phyloP scores from a whole-genome alignment of 192 early-diverging fungal species.

The Neocallimastix lanati region DNA sequence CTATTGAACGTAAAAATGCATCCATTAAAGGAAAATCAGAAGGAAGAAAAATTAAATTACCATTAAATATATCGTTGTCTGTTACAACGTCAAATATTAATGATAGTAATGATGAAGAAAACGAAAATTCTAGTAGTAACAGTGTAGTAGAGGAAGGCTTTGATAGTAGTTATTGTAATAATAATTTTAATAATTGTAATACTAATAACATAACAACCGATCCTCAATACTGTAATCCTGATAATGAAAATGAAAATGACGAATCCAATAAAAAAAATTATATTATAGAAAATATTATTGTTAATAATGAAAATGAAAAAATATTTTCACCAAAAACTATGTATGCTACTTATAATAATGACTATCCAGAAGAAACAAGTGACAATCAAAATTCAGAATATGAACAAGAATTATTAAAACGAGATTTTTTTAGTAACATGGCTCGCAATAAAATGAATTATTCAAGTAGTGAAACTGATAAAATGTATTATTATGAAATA shows the following conservation, averaged over 20 bases:
- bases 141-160: not conserved
- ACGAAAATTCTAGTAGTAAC: not conserved
- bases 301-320: not conserved
- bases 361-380: not conserved
- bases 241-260: not conserved
- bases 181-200: not conserved
- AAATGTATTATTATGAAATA: not conserved
- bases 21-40: not conserved
- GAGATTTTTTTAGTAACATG: not conserved
- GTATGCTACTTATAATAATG: not conserved
- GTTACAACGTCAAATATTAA: not conserved
- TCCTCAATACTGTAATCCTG: not conserved
- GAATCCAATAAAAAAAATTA: not conserved
- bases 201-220: not conserved
- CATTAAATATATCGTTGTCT: not conserved
- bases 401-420: not conserved
- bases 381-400: not conserved
- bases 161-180: not conserved
- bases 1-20: not conserved
- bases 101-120: not conserved
- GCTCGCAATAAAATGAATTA: not conserved
- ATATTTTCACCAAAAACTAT: not conserved
- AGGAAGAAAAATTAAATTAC: not conserved
- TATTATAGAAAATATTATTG: not conserved
- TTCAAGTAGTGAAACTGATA: not conserved